Evolutionary conservation across 139 green algal genomes (phyloP).

Genomic region (Tetratostichococcus sp.): DNA sequence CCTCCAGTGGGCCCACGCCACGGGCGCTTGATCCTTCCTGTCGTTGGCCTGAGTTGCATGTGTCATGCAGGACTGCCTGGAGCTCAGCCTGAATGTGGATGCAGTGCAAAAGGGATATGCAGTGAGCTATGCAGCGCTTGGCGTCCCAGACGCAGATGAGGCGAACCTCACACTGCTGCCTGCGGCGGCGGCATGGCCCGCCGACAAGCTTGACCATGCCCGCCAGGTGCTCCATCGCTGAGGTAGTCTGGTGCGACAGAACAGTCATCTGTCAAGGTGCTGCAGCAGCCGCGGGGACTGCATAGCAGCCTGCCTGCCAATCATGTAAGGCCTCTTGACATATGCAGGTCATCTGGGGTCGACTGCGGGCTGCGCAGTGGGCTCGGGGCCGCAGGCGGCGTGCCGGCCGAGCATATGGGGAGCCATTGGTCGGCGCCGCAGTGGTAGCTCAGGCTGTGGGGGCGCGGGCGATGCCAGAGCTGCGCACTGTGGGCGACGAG

Average conservation of each 20-base stretch:
- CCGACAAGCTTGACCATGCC: not conserved
- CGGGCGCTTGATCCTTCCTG: too few species aligned
- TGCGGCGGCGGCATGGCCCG: not conserved
- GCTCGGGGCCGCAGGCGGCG: not conserved
- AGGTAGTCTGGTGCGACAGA: not conserved
- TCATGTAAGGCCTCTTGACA: too few species aligned
- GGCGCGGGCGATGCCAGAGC: not conserved
- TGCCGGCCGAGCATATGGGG: not conserved
- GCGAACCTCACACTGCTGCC: not conserved
- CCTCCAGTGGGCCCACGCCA: too few species aligned
- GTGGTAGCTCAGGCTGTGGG: not conserved
- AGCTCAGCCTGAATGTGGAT: not conserved
- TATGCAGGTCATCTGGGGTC: not conserved
- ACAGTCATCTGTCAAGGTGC: not conserved
- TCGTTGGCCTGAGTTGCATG: not conserved
- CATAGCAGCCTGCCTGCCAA: too few species aligned
- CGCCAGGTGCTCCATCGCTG: not conserved
- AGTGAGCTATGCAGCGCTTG: not conserved
- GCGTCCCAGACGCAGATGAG: not conserved
- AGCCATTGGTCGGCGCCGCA: not conserved
- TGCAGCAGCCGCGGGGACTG: too few species aligned
- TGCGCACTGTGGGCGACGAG: not conserved
- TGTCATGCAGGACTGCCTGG: not conserved
- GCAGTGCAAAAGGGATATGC: not conserved
- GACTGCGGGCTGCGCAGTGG: not conserved